These are phyloP conservation scores for Lepiota venenata DNA, from an alignment of 768 basidiomycete species.

Conservation along the genomic window DNA sequence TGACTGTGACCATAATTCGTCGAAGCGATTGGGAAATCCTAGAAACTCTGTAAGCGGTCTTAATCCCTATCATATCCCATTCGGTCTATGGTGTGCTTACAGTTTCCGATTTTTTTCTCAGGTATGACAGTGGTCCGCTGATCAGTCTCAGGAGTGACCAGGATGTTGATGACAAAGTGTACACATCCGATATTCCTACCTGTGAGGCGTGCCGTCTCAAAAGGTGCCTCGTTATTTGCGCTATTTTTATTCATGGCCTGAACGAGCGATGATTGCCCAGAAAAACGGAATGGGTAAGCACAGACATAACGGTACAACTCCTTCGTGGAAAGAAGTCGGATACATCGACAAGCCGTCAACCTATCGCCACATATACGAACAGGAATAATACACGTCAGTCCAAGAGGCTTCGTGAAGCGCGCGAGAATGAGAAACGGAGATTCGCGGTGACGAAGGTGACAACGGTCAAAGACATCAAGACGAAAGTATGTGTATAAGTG, in stretches of 20 bases:
- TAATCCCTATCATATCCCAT: slow-evolving; percentile 3
- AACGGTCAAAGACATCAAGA: slow-evolving; percentile 76
- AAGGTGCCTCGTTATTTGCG: slow-evolving; percentile 35
- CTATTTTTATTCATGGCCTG: slow-evolving; percentile 3
- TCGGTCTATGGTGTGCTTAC: slow-evolving; percentile 11
- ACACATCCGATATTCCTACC: slow-evolving; percentile 47
- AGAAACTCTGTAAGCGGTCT: slow-evolving; percentile 46
- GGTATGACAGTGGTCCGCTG: slow-evolving; percentile 56
- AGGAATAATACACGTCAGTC: slow-evolving; percentile 58
- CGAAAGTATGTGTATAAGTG: slow-evolving; percentile 45
- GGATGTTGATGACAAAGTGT: slow-evolving; percentile 27
- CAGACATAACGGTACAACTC: slow-evolving; percentile 60
- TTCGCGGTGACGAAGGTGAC: slow-evolving; percentile 60
- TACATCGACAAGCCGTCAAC: slow-evolving; percentile 13
- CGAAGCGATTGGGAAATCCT: slow-evolving; percentile 64
- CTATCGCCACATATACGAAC: slow-evolving; percentile 26
- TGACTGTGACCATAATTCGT: slow-evolving; percentile 52
- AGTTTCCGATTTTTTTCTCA: slow-evolving; percentile 21
- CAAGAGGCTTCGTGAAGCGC: slow-evolving; percentile 60
- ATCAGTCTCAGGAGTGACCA: slow-evolving; percentile 31
- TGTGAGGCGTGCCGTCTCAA: slow-evolving; percentile 60
- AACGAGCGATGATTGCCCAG: slow-evolving; percentile 25
- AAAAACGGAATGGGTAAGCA: slow-evolving; percentile 52
- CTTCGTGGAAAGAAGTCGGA: slow-evolving; percentile 18
- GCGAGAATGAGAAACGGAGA: slow-evolving; percentile 41